Evolutionary conservation across 192 early-diverging fungal genomes (phyloP), one percentile per base, ranked within the genome.

Genomic region (Gryganskiella cystojenkinii): DNA sequence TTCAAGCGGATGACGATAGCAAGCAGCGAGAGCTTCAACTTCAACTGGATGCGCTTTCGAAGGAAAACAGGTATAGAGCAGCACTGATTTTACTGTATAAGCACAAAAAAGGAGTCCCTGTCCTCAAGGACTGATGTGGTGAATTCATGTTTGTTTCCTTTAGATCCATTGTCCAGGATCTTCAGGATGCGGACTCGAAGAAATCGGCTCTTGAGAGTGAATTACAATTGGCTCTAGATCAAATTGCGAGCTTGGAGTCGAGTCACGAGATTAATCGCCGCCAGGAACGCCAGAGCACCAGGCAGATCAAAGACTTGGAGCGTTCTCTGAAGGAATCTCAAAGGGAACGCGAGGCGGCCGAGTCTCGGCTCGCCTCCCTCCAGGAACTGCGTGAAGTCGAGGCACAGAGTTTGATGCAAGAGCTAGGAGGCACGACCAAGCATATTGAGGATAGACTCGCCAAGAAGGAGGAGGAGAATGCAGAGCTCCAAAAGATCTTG

Each of bases 381-480:
- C 74, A 78, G 44, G 81, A 82, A 45, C 30, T 79, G 44, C 57
- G 58, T 8, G 64, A 75, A 19, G 61, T 62, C 9, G 70, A 81
- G 33, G 40, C 61, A 24, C 65, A 70, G 58, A 82, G 62, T 62
- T 45, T 76, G 51, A 78, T 59, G 57, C 79, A 62, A 20, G 70
- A 78, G 28, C 62, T 83, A 0, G 59, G 61, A 5, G 73, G 80
- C 31, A 71, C 78, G 28, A 81, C 78, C 20, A 78, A 81, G 33
- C 28, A 70, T 35, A 71, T 67, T 52, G 67, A 82, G n/a, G 76
- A 80, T 20, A 67, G 45, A 30, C 63, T 70, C 19, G 61, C 62
- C 20, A 70, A 83, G 61, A 82, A 85, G 33, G 82, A 85, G 45
- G 80, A 87, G 51, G 82, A 87, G 47, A 82, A 73, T 59, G 74